Evolutionary conservation across 768 basidiomycete species (phyloP).

Genomic region (Termitomyces sp.): DNA sequence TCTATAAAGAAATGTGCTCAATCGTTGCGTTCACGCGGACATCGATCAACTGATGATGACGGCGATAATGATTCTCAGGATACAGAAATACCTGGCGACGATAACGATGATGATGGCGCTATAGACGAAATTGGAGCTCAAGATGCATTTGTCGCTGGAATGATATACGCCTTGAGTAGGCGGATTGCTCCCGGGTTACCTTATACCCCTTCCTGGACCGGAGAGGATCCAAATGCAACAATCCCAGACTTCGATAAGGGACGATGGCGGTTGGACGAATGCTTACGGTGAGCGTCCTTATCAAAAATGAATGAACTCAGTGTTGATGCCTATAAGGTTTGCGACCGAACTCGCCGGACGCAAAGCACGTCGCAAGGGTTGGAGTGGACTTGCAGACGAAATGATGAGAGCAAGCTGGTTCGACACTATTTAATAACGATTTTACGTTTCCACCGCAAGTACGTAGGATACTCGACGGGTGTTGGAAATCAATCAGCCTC

Average conservation of each 20-base stretch:
- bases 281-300: slow-evolving; percentile 52
- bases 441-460: neutral
- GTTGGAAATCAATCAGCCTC: neutral
- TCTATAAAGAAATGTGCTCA: slow-evolving; percentile 13
- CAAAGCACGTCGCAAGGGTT: slow-evolving; percentile 56
- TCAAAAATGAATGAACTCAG: neutral
- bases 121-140: slow-evolving; percentile 76
- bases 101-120: slow-evolving; percentile 33
- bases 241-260: slow-evolving; percentile 38
- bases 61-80: slow-evolving; percentile 57
- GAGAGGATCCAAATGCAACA: slow-evolving; percentile 25
- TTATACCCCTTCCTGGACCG: slow-evolving; percentile 56
- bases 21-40: slow-evolving; percentile 19
- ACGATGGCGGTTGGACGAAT: slow-evolving; percentile 79
- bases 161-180: slow-evolving; percentile 78
- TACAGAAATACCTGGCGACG: slow-evolving; percentile 44
- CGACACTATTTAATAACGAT: slow-evolving; percentile 25
- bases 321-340: slow-evolving; percentile 42
- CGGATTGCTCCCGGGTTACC: slow-evolving; percentile 68
- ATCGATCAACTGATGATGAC: slow-evolving; percentile 31
- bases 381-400: slow-evolving; percentile 68
- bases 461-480: neutral
- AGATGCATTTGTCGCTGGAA: slow-evolving; percentile 81
- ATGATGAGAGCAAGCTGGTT: slow-evolving; percentile 78
- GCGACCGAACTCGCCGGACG: slow-evolving; percentile 80